Conservation (phyloP, 345 rosid species). For the Bruguiera parviflora region DNA sequence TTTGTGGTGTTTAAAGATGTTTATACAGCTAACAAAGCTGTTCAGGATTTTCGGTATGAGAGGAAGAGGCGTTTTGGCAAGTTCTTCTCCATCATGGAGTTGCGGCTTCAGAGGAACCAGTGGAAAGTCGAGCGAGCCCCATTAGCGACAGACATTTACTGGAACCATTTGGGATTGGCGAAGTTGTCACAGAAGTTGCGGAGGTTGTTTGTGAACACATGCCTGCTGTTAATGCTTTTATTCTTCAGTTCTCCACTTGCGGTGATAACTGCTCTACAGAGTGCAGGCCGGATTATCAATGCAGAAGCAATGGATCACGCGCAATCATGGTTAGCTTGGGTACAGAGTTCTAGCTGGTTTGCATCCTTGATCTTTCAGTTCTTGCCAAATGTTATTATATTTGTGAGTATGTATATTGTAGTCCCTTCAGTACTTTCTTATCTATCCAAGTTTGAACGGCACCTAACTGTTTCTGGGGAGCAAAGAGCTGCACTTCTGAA, state of each 20-base stretch:
- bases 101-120: slow-evolving; percentile 85
- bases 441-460: slow-evolving; percentile 90
- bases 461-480: slow-evolving; percentile 83
- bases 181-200: slow-evolving; percentile 62
- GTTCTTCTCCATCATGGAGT: slow-evolving; percentile 78
- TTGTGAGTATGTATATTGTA: slow-evolving; percentile 91
- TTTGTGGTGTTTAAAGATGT: slow-evolving; percentile 92
- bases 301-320: slow-evolving; percentile 95
- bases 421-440: slow-evolving; percentile 88
- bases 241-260: slow-evolving; percentile 97
- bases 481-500: slow-evolving; percentile 91
- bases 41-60: slow-evolving; percentile 80
- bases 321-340: slow-evolving; percentile 85
- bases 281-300: slow-evolving; percentile 82
- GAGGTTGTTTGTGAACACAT: slow-evolving; percentile 76
- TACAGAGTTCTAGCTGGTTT: slow-evolving; percentile 90
- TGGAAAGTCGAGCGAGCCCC: slow-evolving; percentile 99
- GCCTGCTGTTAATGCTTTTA: slow-evolving; percentile 73
- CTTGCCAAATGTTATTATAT: slow-evolving; percentile 83
- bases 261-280: slow-evolving; percentile 65
- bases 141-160: slow-evolving; percentile 87
- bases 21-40: slow-evolving; percentile 87
- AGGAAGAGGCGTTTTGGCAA: slow-evolving; percentile 75
- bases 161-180: slow-evolving; percentile 92
- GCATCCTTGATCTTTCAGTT: slow-evolving; percentile 89